Evolutionary conservation across 306 rosid species (phyloP).

Genomic region (Quercus glauca): DNA sequence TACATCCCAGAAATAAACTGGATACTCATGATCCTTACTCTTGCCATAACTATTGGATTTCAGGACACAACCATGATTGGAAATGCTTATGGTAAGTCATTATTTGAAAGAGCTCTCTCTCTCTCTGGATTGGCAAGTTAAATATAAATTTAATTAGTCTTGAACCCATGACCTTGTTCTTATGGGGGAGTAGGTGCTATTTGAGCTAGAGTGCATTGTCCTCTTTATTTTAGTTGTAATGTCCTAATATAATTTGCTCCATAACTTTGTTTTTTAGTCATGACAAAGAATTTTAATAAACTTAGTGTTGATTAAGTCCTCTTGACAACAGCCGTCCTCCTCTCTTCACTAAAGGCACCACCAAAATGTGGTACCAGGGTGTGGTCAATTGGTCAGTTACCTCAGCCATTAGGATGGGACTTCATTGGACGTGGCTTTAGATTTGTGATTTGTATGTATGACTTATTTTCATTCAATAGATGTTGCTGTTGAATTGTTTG

Average conservation of each 20-base stretch:
- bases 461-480: background rate
- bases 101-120: background rate
- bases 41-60: conserved; percentile 77
- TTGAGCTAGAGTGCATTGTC: background rate
- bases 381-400: background rate
- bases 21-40: conserved; percentile 87
- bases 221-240: background rate
- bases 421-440: background rate
- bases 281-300: background rate
- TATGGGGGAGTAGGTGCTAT: background rate
- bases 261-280: background rate
- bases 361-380: background rate
- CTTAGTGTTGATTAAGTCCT: background rate
- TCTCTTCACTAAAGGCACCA: background rate
- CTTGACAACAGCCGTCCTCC: too few relatives aligned
- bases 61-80: conserved; percentile 78
- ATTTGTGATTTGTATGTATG: background rate
- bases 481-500: background rate
- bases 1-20: conserved; percentile 92
- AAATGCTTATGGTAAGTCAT: conserved; percentile 74
- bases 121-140: background rate
- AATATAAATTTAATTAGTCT: background rate
- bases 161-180: background rate
- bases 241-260: background rate
- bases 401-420: background rate